Percentiles rank a stretch among this genome's conserved stretches.
Evolutionary conservation across 257 asterid genomes (phyloP).

Genomic region (Gentiana macrophylla): DNA sequence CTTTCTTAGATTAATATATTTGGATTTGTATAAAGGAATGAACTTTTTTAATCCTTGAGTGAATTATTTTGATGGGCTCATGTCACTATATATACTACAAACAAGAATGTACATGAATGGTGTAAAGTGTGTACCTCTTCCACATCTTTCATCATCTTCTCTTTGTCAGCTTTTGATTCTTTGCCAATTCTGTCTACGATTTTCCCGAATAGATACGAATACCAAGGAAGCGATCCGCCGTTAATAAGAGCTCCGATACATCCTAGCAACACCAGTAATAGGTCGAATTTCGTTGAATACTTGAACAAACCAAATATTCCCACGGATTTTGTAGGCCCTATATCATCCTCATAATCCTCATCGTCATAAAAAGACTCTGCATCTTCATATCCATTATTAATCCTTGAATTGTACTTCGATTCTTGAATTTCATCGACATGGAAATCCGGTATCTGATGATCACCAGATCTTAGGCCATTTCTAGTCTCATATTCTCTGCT

Average conservation of each 20-base stretch:
- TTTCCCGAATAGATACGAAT: conserved; percentile 58
- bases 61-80: not conserved
- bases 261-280: conserved; percentile 53
- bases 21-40: too few relatives aligned
- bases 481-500: not conserved
- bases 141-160: conserved; percentile 63
- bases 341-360: conserved; percentile 44
- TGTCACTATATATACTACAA: not conserved
- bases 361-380: conserved; percentile 20
- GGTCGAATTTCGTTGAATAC: conserved; percentile 56
- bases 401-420: conserved; percentile 13
- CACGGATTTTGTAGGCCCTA: conserved; percentile 23
- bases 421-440: conserved; percentile 10
- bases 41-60: not conserved
- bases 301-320: conserved; percentile 58
- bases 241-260: conserved; percentile 67
- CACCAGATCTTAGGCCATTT: conserved; percentile 12
- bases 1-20: too few relatives aligned
- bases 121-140: conserved; percentile 27
- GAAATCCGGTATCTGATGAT: conserved; percentile 10
- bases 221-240: conserved; percentile 94
- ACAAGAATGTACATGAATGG: not conserved
- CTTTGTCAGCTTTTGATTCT: conserved; percentile 17
- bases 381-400: conserved; percentile 15
- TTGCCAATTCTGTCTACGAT: conserved; percentile 57